Percentiles rank a stretch among this genome's conserved stretches.
These are phyloP conservation scores for Dittrichia graveolens DNA, from an alignment of 129 eudicot genomes.

Conservation along the genomic window DNA sequence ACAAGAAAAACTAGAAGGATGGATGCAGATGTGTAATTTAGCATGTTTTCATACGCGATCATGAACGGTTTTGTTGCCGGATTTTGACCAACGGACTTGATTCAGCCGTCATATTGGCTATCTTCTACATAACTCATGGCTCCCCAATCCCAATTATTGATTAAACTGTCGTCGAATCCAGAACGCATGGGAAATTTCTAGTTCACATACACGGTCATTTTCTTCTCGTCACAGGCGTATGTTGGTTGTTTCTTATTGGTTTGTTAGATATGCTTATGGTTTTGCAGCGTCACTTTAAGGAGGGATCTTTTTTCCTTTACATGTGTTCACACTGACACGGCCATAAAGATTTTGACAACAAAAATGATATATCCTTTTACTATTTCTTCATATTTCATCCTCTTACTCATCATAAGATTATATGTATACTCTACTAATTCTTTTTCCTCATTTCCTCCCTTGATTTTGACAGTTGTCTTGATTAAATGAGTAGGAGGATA, in stretches of 20 bases:
- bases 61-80: conserved; percentile 22
- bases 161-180: conserved; percentile 15
- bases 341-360: no score
- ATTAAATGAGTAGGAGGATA: no score
- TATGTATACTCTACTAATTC: no score
- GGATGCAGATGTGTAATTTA: no score
- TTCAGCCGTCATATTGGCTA: not conserved
- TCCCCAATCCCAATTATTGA: not conserved
- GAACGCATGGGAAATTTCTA: conserved; percentile 2
- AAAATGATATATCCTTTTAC: no score
- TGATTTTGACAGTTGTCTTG: no score
- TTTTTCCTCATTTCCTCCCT: no score
- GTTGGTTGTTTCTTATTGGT: conserved; percentile 4
- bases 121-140: conserved; percentile 12
- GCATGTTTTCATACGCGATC: not conserved
- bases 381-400: no score
- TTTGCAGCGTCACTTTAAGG: not conserved
- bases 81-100: conserved; percentile 24
- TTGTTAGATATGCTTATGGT: conserved; percentile 4
- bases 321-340: conserved; percentile 38
- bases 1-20: no score
- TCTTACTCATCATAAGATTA: no score
- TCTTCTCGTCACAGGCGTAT: not conserved
- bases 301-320: conserved; percentile 26
- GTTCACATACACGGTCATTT: not conserved